Evolutionary conservation across 441 rosid genomes (phyloP), one percentile per base, ranked within the genome.

Genomic region (Flueggea neowawraea): DNA sequence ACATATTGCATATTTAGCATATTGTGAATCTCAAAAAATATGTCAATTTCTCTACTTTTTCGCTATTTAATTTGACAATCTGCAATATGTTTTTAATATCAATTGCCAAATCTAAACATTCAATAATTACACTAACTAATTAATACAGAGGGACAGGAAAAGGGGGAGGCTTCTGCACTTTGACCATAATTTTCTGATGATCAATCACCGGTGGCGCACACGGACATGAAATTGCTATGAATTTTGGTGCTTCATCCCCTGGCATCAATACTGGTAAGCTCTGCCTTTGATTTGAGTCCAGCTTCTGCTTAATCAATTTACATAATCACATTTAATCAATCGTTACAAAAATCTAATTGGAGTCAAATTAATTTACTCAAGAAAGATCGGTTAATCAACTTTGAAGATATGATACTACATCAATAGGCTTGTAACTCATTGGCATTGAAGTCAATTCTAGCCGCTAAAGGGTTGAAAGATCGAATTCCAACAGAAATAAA

Each of bases 201-300:
- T 39, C 61, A 5, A 49, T 10, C 8, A 41, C 5, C 0, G 64
- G 51, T 6, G 75, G 76, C 55, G 72, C 61, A 12, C 78, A 57
- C 32, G 83, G 78, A 61, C 83, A 79, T 4, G 78, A 70, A 60
- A 76, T 31, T 36, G 85, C 88, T 5, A 80, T 74, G 56, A 80
- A 83, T 75, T 69, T 78, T 2, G 88, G 81, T 0, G 78, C 58
- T 60, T 50, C 33, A 66, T 83, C 87, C 45, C 83, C 84, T 0
- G 87, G 84, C 87, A 83, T 83, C 70, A 75, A 36, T 8, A 80
- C 84, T 12, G 79, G 73, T 57, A 74, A 22, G 61, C 81, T 78
- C 41, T 61, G 28, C 12, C 14, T 22, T 60, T 47, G 44, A 12
- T 41, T 74, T 63, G 33, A 63, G 73, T 68, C 67, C 52, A 58